A percentile compares a stretch with the other conserved stretches of the same genome.
Conservation (phyloP, 2,329 filamentous ascomycete species). For the Ascochyta lentis region DNA sequence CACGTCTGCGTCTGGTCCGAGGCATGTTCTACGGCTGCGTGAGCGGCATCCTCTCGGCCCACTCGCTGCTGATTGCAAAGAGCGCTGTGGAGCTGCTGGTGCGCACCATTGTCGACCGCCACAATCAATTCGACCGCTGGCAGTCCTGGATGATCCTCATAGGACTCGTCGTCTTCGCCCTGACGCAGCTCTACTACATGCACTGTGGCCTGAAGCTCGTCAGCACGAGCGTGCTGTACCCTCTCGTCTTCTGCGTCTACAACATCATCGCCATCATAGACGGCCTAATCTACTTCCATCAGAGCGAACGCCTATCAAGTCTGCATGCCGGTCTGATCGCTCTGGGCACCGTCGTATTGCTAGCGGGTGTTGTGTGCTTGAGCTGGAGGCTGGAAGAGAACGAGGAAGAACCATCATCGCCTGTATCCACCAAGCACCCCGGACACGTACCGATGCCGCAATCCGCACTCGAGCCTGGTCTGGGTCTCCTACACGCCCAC, state of each 20-base stretch:
- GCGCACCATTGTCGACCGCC: constrained; percentile 79
- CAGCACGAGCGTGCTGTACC: constrained; percentile 94
- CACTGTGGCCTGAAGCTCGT: constrained; percentile 93
- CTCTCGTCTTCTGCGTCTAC: constrained; percentile 97
- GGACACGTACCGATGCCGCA: constrained; percentile 54
- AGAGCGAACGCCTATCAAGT: constrained; percentile 78
- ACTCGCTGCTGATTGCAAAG: constrained; percentile 91
- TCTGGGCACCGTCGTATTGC: constrained; percentile 82
- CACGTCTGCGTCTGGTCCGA: constrained; percentile 75
- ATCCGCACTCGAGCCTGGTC: constrained; percentile 78
- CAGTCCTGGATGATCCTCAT: constrained; percentile 92
- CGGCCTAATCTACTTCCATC: constrained; percentile 94
- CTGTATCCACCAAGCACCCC: constrained; percentile 42
- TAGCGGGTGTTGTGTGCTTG: constrained; percentile 86
- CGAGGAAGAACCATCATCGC: constrained; percentile 64
- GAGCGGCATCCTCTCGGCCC: constrained; percentile 88
- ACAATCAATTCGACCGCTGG: constrained; percentile 95
- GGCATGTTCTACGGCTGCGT: constrained; percentile 89
- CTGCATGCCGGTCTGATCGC: constrained; percentile 82
- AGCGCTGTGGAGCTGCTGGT: constrained; percentile 95
- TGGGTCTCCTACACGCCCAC: constrained; percentile 78
- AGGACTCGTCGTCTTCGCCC: constrained; percentile 78
- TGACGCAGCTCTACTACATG: constrained; percentile 93
- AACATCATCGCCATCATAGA: constrained; percentile 99
- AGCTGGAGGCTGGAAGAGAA: constrained; percentile 90